Conservation (phyloP, 2,329 filamentous ascomycete species). For the Xylaria sp. region DNA sequence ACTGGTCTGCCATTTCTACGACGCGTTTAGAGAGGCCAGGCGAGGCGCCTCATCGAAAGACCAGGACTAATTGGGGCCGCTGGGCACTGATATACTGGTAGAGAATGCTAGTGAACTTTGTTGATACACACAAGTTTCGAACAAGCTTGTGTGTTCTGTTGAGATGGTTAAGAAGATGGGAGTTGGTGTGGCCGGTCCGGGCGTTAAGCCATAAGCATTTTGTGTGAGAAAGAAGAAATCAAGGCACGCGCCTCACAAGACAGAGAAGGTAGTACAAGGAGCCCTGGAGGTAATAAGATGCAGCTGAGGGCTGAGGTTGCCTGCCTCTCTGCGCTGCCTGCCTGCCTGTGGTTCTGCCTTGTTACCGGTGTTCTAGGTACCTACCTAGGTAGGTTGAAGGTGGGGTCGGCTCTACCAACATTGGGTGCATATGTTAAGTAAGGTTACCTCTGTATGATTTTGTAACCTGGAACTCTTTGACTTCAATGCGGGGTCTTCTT, state of each 20-base stretch:
- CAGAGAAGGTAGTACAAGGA: conserved; percentile 5
- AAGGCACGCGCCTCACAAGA: conserved; percentile 7
- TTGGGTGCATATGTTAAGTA: neutral
- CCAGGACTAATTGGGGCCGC: conserved; percentile 10
- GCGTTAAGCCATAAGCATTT: neutral
- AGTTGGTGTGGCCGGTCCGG: neutral
- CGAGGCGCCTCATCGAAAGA: conserved; percentile 30
- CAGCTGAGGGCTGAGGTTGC: conserved; percentile 16
- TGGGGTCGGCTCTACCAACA: conserved; percentile 8
- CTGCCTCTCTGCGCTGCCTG: neutral
- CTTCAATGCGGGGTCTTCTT: conserved; percentile 19
- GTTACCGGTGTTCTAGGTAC: too few species aligned
- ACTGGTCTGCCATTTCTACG: conserved; percentile 79
- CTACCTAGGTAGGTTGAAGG: conserved; percentile 15
- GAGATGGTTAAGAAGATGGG: neutral
- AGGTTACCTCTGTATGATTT: too few species aligned
- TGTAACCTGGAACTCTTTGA: conserved; percentile 3
- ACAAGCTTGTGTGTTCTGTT: neutral
- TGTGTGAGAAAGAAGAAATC: conserved; percentile 6
- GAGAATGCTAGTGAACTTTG: conserved; percentile 2
- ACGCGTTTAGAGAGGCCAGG: conserved; percentile 22
- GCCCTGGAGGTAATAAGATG: conserved; percentile 3
- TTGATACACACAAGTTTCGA: neutral
- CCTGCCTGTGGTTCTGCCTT: neutral
- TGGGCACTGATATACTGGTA: neutral